Evolutionary conservation across 2,329 filamentous ascomycete species (phyloP).

Genomic region (Plectosphaerella sp.): DNA sequence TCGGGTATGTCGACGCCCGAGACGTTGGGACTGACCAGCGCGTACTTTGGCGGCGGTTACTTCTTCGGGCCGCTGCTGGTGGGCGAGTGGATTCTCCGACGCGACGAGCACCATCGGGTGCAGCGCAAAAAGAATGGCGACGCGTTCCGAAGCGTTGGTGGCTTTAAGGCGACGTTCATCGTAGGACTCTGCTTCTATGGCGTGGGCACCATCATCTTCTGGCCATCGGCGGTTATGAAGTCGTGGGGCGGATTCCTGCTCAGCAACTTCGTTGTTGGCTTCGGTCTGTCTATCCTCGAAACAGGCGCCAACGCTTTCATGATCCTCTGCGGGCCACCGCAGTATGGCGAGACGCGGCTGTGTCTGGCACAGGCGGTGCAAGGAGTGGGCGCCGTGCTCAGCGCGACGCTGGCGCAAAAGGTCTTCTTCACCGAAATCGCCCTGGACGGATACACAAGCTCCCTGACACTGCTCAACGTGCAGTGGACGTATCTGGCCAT

Average conservation of each 20-base stretch:
- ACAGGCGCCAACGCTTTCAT: slow-evolving; percentile 76
- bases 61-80: slow-evolving; percentile 65
- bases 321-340: slow-evolving; percentile 65
- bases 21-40: slow-evolving; percentile 62
- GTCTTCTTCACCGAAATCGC: slow-evolving; percentile 66
- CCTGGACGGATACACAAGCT: slow-evolving; percentile 16
- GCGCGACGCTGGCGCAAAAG: slow-evolving; percentile 66
- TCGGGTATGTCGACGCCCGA: slow-evolving; percentile 57
- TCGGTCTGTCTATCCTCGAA: slow-evolving; percentile 72
- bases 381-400: slow-evolving; percentile 68
- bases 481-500: slow-evolving; percentile 86
- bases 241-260: slow-evolving; percentile 77
- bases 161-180: slow-evolving; percentile 79
- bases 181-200: slow-evolving; percentile 71
- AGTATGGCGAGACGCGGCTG: slow-evolving; percentile 70
- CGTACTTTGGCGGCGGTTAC: slow-evolving; percentile 69
- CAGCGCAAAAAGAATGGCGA: slow-evolving; percentile 24
- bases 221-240: slow-evolving; percentile 70
- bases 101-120: slow-evolving; percentile 56
- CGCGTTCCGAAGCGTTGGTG: slow-evolving; percentile 44
- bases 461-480: slow-evolving; percentile 61
- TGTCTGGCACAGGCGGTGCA: slow-evolving; percentile 74
- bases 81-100: slow-evolving; percentile 65
- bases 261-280: slow-evolving; percentile 69
- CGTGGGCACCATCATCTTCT: slow-evolving; percentile 77